phyloP scores from a whole-genome alignment of 495 filamentous ascomycete genomes.

The Thozetella sp. region DNA sequence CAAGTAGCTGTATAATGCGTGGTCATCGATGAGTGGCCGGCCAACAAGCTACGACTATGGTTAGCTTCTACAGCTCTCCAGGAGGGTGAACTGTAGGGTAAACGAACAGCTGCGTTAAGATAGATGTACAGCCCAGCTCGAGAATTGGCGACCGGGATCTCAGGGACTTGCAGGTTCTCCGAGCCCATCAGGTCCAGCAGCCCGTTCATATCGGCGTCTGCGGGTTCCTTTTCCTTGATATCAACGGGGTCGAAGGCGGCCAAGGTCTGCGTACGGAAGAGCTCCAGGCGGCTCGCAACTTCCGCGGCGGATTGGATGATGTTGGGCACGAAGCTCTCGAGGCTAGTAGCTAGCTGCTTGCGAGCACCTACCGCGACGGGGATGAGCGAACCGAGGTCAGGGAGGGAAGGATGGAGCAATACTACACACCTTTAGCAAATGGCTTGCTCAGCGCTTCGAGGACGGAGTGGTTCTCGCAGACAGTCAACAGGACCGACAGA shows the following conservation, averaged over 20 bases:
- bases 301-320: constrained; percentile 49
- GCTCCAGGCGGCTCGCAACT: constrained; percentile 50
- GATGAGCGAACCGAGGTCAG: constrained; percentile 11
- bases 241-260: constrained; percentile 42
- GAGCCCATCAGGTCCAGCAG: constrained; percentile 56
- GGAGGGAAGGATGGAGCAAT: constrained; percentile 12
- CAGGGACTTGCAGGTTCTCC: constrained; percentile 59
- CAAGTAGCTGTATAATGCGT: constrained; percentile 74
- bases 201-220: constrained; percentile 45
- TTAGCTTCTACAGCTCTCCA: constrained; percentile 28
- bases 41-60: constrained; percentile 64
- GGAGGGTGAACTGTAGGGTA: not conserved
- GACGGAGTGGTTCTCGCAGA: constrained; percentile 52
- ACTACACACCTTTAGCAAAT: constrained; percentile 38
- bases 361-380: constrained; percentile 33
- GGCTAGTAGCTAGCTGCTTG: constrained; percentile 43
- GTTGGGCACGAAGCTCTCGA: constrained; percentile 55
- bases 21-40: constrained; percentile 82
- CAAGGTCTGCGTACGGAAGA: constrained; percentile 52
- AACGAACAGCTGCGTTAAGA: constrained; percentile 76
- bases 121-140: constrained; percentile 92
- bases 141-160: constrained; percentile 72
- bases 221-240: constrained; percentile 41
- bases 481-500: constrained; percentile 45
- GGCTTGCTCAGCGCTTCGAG: constrained; percentile 42